A percentile compares a stretch with the other conserved stretches of the same genome.
Conservation (phyloP, 139 green algal species). For the Tetradesmus lagerheimii region DNA sequence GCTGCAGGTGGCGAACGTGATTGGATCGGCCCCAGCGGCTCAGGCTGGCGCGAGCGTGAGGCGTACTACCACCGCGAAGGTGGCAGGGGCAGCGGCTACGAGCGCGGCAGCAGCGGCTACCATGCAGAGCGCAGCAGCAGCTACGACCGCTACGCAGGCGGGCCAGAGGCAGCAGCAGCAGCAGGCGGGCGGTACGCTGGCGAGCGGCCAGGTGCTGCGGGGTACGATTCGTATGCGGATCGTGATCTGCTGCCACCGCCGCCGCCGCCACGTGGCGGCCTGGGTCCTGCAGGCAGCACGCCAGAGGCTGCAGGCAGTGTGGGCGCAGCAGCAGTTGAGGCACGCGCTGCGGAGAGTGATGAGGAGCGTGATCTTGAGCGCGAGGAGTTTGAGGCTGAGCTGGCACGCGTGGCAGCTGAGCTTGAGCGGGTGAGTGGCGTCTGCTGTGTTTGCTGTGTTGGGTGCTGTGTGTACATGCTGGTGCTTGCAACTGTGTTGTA, state of each 20-base stretch:
- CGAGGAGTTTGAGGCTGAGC: slow-evolving; percentile 73
- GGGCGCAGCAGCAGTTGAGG: not conserved
- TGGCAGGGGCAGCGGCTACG: not conserved
- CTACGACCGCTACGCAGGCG: not conserved
- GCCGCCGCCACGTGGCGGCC: slow-evolving; percentile 41
- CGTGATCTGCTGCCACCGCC: slow-evolving; percentile 56
- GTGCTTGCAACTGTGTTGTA: too few relatives aligned
- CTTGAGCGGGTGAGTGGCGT: slow-evolving; percentile 51
- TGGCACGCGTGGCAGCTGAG: slow-evolving; percentile 66
- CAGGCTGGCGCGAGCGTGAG: slow-evolving; percentile 25
- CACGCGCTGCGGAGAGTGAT: not conserved
- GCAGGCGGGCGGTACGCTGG: not conserved
- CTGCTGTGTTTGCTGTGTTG: not conserved
- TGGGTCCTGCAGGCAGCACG: not conserved
- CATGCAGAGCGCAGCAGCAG: not conserved
- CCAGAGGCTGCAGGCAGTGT: not conserved
- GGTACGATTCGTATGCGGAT: slow-evolving; percentile 49
- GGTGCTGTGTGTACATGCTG: too few relatives aligned
- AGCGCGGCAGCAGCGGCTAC: not conserved
- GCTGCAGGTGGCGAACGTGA: not conserved
- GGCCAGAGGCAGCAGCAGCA: not conserved
- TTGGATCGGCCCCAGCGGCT: not conserved
- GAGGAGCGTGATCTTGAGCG: slow-evolving; percentile 61
- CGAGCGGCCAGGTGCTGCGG: not conserved
- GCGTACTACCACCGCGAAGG: not conserved